Base-by-base conservation (phyloP, 257 asterid genomes). In the Paulownia fortunei region DNA sequence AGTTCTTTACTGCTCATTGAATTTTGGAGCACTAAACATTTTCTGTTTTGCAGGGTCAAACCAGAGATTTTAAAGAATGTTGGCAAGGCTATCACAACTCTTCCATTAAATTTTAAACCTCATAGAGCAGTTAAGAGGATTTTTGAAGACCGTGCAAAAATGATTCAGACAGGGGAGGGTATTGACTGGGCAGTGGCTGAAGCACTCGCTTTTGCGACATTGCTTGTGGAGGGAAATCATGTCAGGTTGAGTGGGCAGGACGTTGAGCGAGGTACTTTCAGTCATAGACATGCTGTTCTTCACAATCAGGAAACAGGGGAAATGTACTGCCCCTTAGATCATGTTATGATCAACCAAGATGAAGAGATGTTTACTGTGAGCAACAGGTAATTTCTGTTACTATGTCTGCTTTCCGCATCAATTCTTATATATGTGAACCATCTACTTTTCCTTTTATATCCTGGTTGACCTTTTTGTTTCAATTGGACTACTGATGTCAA, bases 211-310 rank as follows among this genome's bases (percentile, higher is more conserved):
- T 95, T 95, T 85, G 98, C 99, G 36, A 93, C 99, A 30, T 86
- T 95, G 78, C 92, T 95, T 47, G 93, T 90, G 36, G 99, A 95
- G 84, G 99, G 98, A 80, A 95, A 95, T 85, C 99, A 95, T 81
- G 99, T 95, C 78, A 93, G 99, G 82, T 86, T 95, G 89, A 95
- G 99, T 55, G 99, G 99, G 79, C 99, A 95, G 86, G 99, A 95
- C 73, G 99, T 95, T 59, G 99, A 95, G 88, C 87, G 99, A 60
- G 99, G 99, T 62, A 95, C 98, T 85, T 95, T 95, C 82, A 95
- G 99, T 86, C 99, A 95, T 79, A 92, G 99, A 61, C 99, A 95
- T 79, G 73, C 98, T 23, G 94, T 95, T 80, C 51, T 95, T 82
- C 99, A 95, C 75, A 97, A 95, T 79, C 99, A 95, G 81, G 98